A percentile compares a stretch with the other conserved stretches of the same genome.
These are phyloP conservation scores for Diaporthe velutina DNA, from an alignment of 2,329 filamentous ascomycete genomes.

Conservation along the genomic window DNA sequence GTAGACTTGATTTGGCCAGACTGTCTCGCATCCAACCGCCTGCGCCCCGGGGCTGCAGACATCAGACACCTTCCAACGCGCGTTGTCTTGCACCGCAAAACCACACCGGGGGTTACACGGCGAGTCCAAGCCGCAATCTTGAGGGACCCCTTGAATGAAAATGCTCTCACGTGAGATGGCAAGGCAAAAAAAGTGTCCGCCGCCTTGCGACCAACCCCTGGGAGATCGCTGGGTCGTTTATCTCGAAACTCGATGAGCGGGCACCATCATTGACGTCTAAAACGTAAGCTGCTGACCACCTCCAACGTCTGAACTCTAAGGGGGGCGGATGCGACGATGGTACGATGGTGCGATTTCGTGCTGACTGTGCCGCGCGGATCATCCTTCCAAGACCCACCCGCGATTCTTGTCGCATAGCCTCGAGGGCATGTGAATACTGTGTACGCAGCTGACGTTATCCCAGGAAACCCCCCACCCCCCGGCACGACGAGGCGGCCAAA, in stretches of 20 bases:
- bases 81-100: background rate
- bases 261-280: background rate
- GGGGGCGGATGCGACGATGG: background rate
- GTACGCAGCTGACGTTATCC: background rate
- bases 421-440: slow-evolving; percentile 33
- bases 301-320: slow-evolving; percentile 8
- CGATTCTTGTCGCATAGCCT: background rate
- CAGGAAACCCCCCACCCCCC: background rate
- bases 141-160: background rate
- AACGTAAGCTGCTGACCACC: slow-evolving; percentile 28
- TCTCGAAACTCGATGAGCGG: background rate
- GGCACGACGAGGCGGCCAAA: background rate
- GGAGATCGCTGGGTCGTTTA: slow-evolving; percentile 13
- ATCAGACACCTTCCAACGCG: background rate
- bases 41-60: background rate
- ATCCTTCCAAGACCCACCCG: background rate
- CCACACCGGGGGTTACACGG: slow-evolving; percentile 8
- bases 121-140: background rate
- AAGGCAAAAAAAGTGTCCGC: background rate
- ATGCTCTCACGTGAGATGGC: background rate
- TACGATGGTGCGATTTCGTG: background rate
- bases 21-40: no score
- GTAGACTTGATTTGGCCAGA: background rate
- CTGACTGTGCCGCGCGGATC: slow-evolving; percentile 1
- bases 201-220: background rate